Evolutionary conservation across 345 rosid species (phyloP).

Genomic region (Melaleuca quinquenervia): DNA sequence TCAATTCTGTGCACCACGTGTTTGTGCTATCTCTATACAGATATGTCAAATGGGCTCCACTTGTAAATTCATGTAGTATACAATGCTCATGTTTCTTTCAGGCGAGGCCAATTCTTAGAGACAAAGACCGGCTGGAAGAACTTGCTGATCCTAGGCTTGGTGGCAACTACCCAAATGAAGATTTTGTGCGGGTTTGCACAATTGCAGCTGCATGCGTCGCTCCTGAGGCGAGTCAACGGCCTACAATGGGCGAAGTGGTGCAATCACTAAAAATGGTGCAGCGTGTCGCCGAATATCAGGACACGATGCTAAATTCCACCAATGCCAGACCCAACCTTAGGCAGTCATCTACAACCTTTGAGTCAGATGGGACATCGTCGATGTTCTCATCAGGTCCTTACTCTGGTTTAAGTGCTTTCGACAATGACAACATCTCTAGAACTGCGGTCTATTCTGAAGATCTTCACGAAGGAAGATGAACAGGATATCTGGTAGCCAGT

Average conservation of each 20-base stretch:
- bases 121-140: conserved; percentile 85
- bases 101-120: conserved; percentile 96
- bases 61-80: not conserved
- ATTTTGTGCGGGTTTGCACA: conserved; percentile 84
- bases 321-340: conserved; percentile 60
- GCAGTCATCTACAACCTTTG: conserved; percentile 80
- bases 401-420: conserved; percentile 76
- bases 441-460: conserved; percentile 86
- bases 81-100: conserved; percentile 16
- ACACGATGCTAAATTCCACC: conserved; percentile 23
- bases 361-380: conserved; percentile 91
- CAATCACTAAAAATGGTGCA: conserved; percentile 99
- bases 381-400: conserved; percentile 96
- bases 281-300: conserved; percentile 69
- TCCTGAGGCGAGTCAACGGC: conserved; percentile 90
- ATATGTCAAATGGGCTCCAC: not conserved
- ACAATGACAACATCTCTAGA: conserved; percentile 66
- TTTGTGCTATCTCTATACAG: not conserved
- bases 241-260: conserved; percentile 98
- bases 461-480: conserved; percentile 92
- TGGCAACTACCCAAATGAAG: conserved; percentile 87
- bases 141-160: conserved; percentile 72
- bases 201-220: conserved; percentile 98
- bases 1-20: not conserved
- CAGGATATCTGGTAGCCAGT: not conserved